phyloP scores from a whole-genome alignment of 1,139 yeast genomes.

The Geotrichum australiense region DNA sequence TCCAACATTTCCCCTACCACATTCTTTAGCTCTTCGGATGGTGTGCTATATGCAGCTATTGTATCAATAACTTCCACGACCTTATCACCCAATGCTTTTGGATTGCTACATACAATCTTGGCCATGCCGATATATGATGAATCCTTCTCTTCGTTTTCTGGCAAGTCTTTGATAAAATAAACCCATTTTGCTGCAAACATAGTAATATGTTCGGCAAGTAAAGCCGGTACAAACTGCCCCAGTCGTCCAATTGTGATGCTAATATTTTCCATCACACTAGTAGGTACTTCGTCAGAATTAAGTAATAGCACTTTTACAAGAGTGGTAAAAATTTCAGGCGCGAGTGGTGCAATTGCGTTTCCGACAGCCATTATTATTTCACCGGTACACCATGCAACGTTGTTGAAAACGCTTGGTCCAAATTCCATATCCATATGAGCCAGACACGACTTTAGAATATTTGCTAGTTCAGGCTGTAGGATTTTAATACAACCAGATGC shows the following conservation, averaged over 20 bases:
- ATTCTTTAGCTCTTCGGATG: constrained; percentile 33
- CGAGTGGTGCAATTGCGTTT: constrained; percentile 45
- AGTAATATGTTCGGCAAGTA: constrained; percentile 49
- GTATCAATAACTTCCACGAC: constrained; percentile 56
- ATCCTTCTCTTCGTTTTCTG: constrained; percentile 76
- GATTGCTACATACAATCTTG: constrained; percentile 55
- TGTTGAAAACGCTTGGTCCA: constrained; percentile 62
- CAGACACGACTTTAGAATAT: constrained; percentile 56
- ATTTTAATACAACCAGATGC: constrained; percentile 49
- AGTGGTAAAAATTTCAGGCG: constrained; percentile 49
- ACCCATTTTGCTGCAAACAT: constrained; percentile 64
- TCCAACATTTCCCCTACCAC: constrained; percentile 30
- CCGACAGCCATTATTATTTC: constrained; percentile 63
- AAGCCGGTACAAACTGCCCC: constrained; percentile 59
- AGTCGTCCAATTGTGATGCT: constrained; percentile 93
- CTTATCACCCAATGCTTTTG: constrained; percentile 51
- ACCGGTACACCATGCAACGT: constrained; percentile 92
- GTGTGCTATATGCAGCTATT: constrained; percentile 50
- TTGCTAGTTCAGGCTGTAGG: constrained; percentile 51
- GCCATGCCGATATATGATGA: constrained; percentile 74
- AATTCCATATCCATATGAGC: constrained; percentile 46
- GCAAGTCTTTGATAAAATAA: constrained; percentile 52
- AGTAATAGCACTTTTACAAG: constrained; percentile 59
- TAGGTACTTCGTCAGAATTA: constrained; percentile 45
- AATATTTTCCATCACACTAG: constrained; percentile 74